Evolutionary conservation across 2,329 filamentous ascomycete species (phyloP), one percentile per base, ranked within the genome.

Genomic region (Clarireedia hainanense): DNA sequence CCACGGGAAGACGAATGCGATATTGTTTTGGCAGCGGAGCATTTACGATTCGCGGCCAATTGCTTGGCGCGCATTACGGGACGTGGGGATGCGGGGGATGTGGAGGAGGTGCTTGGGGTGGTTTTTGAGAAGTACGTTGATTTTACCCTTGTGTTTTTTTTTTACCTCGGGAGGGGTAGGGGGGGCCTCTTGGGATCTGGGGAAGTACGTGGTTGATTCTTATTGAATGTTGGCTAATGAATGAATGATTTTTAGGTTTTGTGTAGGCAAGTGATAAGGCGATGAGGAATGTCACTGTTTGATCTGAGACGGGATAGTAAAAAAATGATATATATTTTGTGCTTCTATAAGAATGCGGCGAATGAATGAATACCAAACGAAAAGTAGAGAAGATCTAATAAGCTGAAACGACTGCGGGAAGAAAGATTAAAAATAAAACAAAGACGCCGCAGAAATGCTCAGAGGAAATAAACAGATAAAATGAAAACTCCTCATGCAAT

Each of bases 51-150:
- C 62, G 91, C 91, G 12, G 91, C 89, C 0, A 81, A 85, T 52
- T 85, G 83, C 60, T 76, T 96, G n/a, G 87, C 90, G 2, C 83
- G 84, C 56, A 95, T 97, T 64, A 97, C 91, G 1, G 94, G 94
- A 0, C 83, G 83, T 55, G 91, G 91, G 0, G 89, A 91, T 64
- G 81, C 80, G 42, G 89, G 91, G 2, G 92, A 97, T 71, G 90
- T 97, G 15, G 92, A 99, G 69, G 94, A 97, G 68, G 89, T 99
- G 6, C 74, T 99, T 46, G 94, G 94, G 0, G 91, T 99, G 23
- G 91, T 99, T 4, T 99, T 99, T 74, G 92, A 97, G 71, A 97
- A 95, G 89, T 95, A 59, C 40, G 60, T 58, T 20, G 5, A 27
- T 37, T 40, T 5, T 42, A 15, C 17, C 15, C 10, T 12, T 40